These are phyloP conservation scores for Plantago ovata DNA, from an alignment of 257 asterid species.

Conservation along the genomic window DNA sequence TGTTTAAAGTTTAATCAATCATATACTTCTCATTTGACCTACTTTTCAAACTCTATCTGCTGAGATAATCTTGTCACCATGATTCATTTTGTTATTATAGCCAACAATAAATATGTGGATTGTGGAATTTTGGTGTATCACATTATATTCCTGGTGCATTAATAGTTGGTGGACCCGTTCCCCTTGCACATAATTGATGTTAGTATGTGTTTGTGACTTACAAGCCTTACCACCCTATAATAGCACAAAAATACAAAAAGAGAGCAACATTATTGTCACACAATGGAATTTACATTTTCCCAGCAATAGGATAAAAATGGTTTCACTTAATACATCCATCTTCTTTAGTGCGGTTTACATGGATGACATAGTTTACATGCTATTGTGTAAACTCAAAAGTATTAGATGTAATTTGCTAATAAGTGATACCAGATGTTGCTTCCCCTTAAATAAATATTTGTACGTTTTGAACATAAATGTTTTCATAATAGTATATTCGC, in stretches of 20 bases:
- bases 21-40: neutral
- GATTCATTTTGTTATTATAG: neutral
- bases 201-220: slow-evolving; percentile 10
- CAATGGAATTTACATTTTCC: neutral
- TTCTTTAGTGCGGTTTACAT: neutral
- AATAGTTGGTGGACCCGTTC: slow-evolving; percentile 22
- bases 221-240: neutral
- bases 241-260: neutral
- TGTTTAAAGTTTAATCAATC: neutral
- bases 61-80: slow-evolving; percentile 6
- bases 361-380: too few relatives aligned
- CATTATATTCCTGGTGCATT: slow-evolving; percentile 20
- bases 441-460: too few relatives aligned
- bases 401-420: too few relatives aligned
- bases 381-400: too few relatives aligned
- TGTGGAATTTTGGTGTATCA: slow-evolving; percentile 26
- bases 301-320: neutral
- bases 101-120: neutral
- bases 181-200: neutral
- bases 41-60: slow-evolving; percentile 7
- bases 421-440: too few relatives aligned
- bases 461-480: too few relatives aligned
- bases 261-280: slow-evolving; percentile 1
- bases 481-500: too few relatives aligned
- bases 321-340: neutral